These are phyloP conservation scores for Austroboletus novae-zelandiae DNA, from an alignment of 1,284 basidiomycete species.

Conservation along the genomic window DNA sequence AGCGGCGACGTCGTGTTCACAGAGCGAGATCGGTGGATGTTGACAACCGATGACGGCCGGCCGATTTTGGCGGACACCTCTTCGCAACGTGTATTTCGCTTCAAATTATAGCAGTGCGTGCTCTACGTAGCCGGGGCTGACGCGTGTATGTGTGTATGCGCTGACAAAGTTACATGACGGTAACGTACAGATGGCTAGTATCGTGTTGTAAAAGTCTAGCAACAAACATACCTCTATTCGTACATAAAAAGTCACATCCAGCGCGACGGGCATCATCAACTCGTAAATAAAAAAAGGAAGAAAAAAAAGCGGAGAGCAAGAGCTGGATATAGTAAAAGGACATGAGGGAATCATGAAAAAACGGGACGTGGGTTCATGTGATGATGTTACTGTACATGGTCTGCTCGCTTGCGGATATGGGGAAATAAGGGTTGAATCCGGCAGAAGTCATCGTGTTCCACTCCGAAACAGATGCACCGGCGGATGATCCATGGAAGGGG, in stretches of 20 bases:
- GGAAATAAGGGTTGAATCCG: constrained; percentile 70
- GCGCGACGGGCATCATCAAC: constrained; percentile 24
- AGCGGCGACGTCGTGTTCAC: constrained; percentile 62
- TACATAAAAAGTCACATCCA: constrained; percentile 32
- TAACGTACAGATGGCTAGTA: constrained; percentile 29
- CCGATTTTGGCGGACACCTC: constrained; percentile 40
- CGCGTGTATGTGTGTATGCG: constrained; percentile 16
- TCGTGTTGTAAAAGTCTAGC: constrained; percentile 28
- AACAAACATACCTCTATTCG: constrained; percentile 21
- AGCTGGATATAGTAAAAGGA: constrained; percentile 8
- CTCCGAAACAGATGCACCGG: constrained; percentile 49
- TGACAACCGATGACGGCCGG: constrained; percentile 35
- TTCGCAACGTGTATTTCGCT: constrained; percentile 52
- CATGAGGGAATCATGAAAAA: not conserved
- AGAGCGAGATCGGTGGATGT: constrained; percentile 68
- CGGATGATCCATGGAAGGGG: constrained; percentile 37
- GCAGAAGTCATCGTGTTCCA: constrained; percentile 56
- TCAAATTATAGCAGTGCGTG: constrained; percentile 37
- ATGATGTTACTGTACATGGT: constrained; percentile 54
- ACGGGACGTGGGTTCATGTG: constrained; percentile 33
- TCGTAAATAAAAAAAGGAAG: constrained; percentile 23
- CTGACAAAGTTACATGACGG: constrained; percentile 30
- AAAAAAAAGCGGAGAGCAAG: constrained; percentile 6
- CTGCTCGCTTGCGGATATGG: constrained; percentile 47
- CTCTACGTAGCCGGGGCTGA: constrained; percentile 11